Evolutionary conservation across 805 yeast genomes (phyloP), one percentile per base, ranked within the genome.

Genomic region (Schwanniomyces sp.): DNA sequence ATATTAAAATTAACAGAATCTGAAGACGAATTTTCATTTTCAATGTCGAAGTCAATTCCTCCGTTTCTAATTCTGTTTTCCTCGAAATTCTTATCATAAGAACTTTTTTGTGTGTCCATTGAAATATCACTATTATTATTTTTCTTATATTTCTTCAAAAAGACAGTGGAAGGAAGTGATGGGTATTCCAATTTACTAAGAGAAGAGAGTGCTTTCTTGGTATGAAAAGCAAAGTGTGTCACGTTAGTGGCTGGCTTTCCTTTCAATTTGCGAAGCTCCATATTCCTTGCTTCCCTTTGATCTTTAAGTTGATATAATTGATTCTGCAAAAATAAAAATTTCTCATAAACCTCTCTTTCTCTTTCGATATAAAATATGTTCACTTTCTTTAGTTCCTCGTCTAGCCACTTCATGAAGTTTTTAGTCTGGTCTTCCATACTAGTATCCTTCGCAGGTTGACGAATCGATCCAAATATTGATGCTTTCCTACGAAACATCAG

Each of bases 351-450:
- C 21, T 80, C 85, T 26, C 73, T 70, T 56, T 88, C 95, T 53
- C 76, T 81, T 27, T 76, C 80, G 39, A 62, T 70, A 61, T 78
- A 89, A 57, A 89, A 89, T 0, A 29, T 41, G 34, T 86, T 82
- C 7, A 88, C 84, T 61, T 82, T 86, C 4, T 44, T 52, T 24
- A 85, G 68, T 61, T 89, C 86, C 0, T 55, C 45, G 46, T 86
- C 85, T 5, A 89, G 74, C 95, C 96, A 89, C 2, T 56, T 61
- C n/a, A 75, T 52, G 52, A 89, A 90, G 44, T 77, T 78, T 4
- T 61, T 52, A 39, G 71, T 74, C 10, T 72, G 77, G n/a, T 69
- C 66, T 24, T 58, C 63, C 9, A 67, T 58, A 34, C 57, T 59
- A 5, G 55, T 56, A 37, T 55, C 51, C 27, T 53, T 52, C 24